phyloP scores from a whole-genome alignment of 2,329 filamentous ascomycete species.

The Didymella pinodella region DNA sequence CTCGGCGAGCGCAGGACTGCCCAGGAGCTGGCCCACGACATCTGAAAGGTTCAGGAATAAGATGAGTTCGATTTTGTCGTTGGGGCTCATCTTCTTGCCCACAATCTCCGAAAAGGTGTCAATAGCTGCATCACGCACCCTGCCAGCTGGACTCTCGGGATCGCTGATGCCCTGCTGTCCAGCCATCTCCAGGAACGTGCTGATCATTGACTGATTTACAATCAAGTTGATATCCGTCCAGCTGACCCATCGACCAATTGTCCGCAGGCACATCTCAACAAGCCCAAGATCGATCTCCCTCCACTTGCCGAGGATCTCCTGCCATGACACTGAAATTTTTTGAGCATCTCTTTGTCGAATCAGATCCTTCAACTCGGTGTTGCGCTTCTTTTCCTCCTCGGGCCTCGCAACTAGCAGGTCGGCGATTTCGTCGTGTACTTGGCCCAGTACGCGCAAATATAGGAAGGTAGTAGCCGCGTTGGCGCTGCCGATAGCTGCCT shows the following conservation, averaged over 20 bases:
- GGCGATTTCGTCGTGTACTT: conserved; percentile 96
- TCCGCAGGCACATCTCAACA: conserved; percentile 86
- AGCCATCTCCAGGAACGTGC: conserved; percentile 83
- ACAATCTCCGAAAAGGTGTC: conserved; percentile 96
- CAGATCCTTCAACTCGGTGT: conserved; percentile 89
- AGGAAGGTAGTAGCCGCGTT: conserved; percentile 81
- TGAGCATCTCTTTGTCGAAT: conserved; percentile 85
- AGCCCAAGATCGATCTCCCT: conserved; percentile 71
- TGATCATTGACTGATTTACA: conserved; percentile 82
- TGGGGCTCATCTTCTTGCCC: conserved; percentile 95
- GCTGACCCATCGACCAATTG: conserved; percentile 97
- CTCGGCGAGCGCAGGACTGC: conserved; percentile 80
- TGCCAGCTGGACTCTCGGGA: conserved; percentile 69
- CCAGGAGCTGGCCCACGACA: conserved; percentile 85
- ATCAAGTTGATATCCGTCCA: conserved; percentile 98
- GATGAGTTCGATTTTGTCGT: conserved; percentile 94
- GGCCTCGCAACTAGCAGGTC: conserved; percentile 86
- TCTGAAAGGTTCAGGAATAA: conserved; percentile 85
- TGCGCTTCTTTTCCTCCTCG: conserved; percentile 80
- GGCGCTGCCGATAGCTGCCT: conserved; percentile 63
- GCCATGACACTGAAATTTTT: conserved; percentile 89
- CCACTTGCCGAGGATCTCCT: conserved; percentile 85
- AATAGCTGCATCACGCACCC: conserved; percentile 87
- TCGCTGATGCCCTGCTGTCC: conserved; percentile 70
- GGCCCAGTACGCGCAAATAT: conserved; percentile 86